Percentiles rank a stretch among this genome's conserved stretches.
These are phyloP conservation scores for Juglanconis juglandina DNA, from an alignment of 2,329 filamentous ascomycete species.

Conservation along the genomic window DNA sequence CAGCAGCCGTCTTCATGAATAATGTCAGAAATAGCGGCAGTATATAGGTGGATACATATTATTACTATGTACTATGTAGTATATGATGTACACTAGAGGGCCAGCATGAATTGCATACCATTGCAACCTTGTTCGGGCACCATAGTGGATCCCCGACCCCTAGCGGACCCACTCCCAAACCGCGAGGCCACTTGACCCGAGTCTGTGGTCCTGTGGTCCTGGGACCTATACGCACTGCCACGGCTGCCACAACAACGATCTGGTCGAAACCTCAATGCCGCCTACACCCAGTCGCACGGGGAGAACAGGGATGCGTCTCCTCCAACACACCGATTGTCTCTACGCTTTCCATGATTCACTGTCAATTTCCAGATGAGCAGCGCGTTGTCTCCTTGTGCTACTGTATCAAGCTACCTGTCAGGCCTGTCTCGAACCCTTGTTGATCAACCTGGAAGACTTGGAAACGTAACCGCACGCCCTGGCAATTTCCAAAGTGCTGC, in stretches of 20 bases:
- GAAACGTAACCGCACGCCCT: neutral
- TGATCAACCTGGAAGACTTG: neutral
- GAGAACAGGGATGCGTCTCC: neutral
- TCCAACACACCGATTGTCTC: neutral
- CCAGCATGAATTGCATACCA: no score
- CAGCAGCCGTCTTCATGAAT: no score
- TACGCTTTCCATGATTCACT: neutral
- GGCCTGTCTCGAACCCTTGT: neutral
- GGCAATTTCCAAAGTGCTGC: neutral
- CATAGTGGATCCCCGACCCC: no score
- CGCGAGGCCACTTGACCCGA: neutral
- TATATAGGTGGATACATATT: no score
- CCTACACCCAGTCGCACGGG: neutral
- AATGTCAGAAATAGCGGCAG: no score
- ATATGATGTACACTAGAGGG: no score
- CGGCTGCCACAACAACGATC: neutral
- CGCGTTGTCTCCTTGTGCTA: neutral
- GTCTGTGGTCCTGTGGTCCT: neutral
- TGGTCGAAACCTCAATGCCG: neutral
- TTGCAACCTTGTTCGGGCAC: no score
- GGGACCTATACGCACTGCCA: no score
- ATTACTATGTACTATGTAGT: no score
- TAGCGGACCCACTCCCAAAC: neutral
- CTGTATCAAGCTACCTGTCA: neutral
- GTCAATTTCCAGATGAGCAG: neutral